Evolutionary conservation across 768 basidiomycete species (phyloP), one percentile per base, ranked within the genome.

Genomic region (Multifurca ochricompacta): DNA sequence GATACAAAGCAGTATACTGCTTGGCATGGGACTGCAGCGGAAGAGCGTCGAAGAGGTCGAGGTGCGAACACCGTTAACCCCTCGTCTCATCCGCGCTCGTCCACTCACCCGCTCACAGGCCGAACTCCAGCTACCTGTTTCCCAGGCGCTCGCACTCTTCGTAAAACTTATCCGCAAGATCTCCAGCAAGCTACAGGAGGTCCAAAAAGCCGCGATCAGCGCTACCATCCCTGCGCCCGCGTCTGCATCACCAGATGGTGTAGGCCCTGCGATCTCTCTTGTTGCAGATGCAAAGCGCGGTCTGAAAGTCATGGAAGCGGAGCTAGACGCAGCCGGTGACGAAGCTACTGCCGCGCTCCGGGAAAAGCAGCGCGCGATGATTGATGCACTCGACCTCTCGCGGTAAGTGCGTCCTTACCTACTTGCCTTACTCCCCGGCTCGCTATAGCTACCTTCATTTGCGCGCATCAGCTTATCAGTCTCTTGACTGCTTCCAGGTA

Each of bases 1-100:
- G 0, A 86, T 97, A 4, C 96, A 98, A 70, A 87, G 87, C 59
- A 87, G 91, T 6, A 93, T 98, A 58, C 71, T 97, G 19, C 77
- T 96, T 28, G 91, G 91, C 0, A 74, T 97, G 41, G 93, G 95
- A 1, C 68, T 94, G 46, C 95, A 98, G 69, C 75, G 89, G 37
- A 97, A 97, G 69, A 72, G 78, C 1, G 79, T 97, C 32, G 95
- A 99, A 66, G 88, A 89, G 31, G 76, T 95, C 19, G 93, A 95
- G 77, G 88, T 86, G 58, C 53, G 78, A 40, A 18, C 13, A 11
- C 48, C 4, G 10, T 23, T 9, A 9, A 13, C n/a, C 7, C 56
- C n/a, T 16, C 35, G 44, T 34, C 36, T 54, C 27, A 18, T 48
- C 21, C 10, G 23, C 18, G 16, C 9, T 42, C 19, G 30, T 47